A percentile compares a stretch with the other conserved stretches of the same genome.
phyloP scores from a whole-genome alignment of 805 yeast species.

The Limtongia smithiae region DNA sequence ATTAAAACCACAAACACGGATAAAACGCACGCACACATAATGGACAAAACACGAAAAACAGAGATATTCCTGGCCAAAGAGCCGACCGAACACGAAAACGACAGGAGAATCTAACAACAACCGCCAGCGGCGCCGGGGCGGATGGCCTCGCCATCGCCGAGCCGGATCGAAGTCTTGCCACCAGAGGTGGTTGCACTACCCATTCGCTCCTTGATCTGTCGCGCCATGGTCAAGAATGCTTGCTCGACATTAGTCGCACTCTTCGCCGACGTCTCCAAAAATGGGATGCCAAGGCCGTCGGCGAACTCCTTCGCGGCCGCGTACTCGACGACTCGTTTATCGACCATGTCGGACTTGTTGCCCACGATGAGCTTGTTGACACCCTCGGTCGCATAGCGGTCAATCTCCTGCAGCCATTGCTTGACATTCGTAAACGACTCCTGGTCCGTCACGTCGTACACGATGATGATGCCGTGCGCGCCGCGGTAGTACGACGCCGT shows the following conservation, averaged over 20 bases:
- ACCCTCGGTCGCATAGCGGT: conserved; percentile 96
- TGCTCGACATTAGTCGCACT: conserved; percentile 96
- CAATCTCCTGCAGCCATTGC: conserved; percentile 98
- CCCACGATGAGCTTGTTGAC: conserved; percentile 95
- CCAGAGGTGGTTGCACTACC: conserved; percentile 49
- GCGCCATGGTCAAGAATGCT: conserved; percentile 97
- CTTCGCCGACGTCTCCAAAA: conserved; percentile 93
- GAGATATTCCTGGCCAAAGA: too few relatives aligned
- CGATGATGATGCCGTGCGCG: conserved; percentile 97
- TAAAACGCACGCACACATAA: conserved; percentile 1
- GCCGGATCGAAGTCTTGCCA: conserved; percentile 42
- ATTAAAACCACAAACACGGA: too few relatives aligned
- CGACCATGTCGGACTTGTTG: conserved; percentile 90
- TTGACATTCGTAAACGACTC: conserved; percentile 82
- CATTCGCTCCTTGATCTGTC: conserved; percentile 96
- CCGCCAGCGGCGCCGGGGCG: conserved; percentile 40
- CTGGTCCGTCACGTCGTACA: conserved; percentile 96
- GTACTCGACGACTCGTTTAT: conserved; percentile 92
- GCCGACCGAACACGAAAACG: not conserved
- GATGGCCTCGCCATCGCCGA: conserved; percentile 43
- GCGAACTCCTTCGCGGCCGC: conserved; percentile 97
- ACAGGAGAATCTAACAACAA: conserved; percentile 40
- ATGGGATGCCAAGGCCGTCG: conserved; percentile 89
- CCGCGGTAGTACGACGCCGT: conserved; percentile 97
- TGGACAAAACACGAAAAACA: not conserved